Percentiles rank a stretch among this genome's conserved stretches.
Evolutionary conservation across 2,329 filamentous ascomycete genomes (phyloP).

Genomic region (Piedraia hortae): DNA sequence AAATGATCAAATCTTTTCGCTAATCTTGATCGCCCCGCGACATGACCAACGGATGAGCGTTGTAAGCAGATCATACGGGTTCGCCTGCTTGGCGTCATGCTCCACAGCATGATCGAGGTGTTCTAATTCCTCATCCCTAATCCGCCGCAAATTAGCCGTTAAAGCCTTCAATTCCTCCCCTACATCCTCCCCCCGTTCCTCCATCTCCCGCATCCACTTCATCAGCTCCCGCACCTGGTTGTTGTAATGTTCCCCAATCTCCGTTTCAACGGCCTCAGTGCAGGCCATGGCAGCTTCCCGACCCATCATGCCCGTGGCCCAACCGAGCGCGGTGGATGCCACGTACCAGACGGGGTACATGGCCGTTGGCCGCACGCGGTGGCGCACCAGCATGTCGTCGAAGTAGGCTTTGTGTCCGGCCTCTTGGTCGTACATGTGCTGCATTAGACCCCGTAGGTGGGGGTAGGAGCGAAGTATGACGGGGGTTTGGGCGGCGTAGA

Average conservation of each 20-base stretch:
- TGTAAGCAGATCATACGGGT: constrained; percentile 70
- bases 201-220: constrained; percentile 52
- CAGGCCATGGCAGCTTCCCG: constrained; percentile 94
- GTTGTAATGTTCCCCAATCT: constrained; percentile 92
- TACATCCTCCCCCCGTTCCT: constrained; percentile 50
- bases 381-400: constrained; percentile 54
- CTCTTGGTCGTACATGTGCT: constrained; percentile 96
- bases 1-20: constrained; percentile 26
- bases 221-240: constrained; percentile 60
- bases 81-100: constrained; percentile 71
- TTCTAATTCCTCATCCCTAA: constrained; percentile 87
- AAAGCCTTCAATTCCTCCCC: constrained; percentile 51
- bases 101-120: constrained; percentile 87
- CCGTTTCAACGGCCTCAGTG: constrained; percentile 92
- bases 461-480: constrained; percentile 56
- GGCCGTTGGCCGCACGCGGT: constrained; percentile 73
- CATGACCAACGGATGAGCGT: constrained; percentile 75
- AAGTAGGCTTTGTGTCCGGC: constrained; percentile 65
- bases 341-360: constrained; percentile 77
- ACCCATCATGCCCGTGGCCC: constrained; percentile 69
- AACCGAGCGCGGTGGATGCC: constrained; percentile 57
- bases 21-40: constrained; percentile 76
- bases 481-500: constrained; percentile 73
- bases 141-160: constrained; percentile 46
- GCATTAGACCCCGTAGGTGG: constrained; percentile 70